A percentile compares a stretch with the other conserved stretches of the same genome.
These are phyloP conservation scores for Fusarium scirpi DNA, from an alignment of 2,329 filamentous ascomycete genomes.

Conservation along the genomic window DNA sequence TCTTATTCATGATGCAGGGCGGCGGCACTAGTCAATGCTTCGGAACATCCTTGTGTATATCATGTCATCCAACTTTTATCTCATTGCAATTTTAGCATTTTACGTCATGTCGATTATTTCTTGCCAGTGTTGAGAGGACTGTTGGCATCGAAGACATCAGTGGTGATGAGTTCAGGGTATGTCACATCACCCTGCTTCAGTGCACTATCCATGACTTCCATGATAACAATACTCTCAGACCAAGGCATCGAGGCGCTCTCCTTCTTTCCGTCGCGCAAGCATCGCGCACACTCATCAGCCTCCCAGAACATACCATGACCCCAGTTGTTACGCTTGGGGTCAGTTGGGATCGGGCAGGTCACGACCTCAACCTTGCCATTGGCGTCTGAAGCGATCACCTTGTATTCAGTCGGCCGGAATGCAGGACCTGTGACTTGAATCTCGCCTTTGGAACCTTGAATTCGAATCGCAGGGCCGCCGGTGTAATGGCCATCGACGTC, in stretches of 20 bases:
- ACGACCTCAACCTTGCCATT: slow-evolving; percentile 63
- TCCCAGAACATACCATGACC: slow-evolving; percentile 93
- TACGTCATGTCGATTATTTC: slow-evolving; percentile 41
- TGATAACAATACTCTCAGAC: slow-evolving; percentile 84
- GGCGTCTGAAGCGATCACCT: slow-evolving; percentile 67
- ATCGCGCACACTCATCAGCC: slow-evolving; percentile 81
- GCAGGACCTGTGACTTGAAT: slow-evolving; percentile 82
- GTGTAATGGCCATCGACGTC: slow-evolving; percentile 71
- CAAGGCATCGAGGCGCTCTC: slow-evolving; percentile 78
- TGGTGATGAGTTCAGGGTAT: slow-evolving; percentile 69
- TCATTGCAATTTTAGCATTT: neutral
- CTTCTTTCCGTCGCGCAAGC: slow-evolving; percentile 79
- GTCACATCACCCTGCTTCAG: slow-evolving; percentile 65
- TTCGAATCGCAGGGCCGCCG: slow-evolving; percentile 76
- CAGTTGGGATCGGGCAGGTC: slow-evolving; percentile 65
- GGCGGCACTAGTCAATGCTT: slow-evolving; percentile 8
- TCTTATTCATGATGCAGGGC: slow-evolving; percentile 8
- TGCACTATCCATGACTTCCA: slow-evolving; percentile 76
- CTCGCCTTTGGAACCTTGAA: slow-evolving; percentile 84
- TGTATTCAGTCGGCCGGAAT: slow-evolving; percentile 75
- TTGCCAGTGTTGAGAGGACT: slow-evolving; percentile 72
- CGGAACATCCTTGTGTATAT: slow-evolving; percentile 7
- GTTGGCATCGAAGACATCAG: slow-evolving; percentile 68
- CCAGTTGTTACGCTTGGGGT: slow-evolving; percentile 59
- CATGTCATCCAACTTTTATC: neutral